A percentile compares a stretch with the other conserved stretches of the same genome.
phyloP scores from a whole-genome alignment of 2,329 filamentous ascomycete species.

The Claviceps humidiphila region DNA sequence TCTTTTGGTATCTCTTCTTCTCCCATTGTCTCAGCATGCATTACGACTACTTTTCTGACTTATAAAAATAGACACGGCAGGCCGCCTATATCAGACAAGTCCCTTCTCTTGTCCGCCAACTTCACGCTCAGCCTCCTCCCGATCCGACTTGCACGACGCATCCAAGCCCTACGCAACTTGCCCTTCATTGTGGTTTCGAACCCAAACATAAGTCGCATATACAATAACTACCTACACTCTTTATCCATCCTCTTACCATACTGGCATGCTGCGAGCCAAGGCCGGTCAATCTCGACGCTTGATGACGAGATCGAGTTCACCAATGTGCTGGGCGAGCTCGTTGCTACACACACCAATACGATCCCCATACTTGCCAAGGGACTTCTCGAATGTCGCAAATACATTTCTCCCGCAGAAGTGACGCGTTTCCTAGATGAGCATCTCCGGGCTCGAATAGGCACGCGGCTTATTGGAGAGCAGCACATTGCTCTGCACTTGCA shows the following conservation, averaged over 20 bases:
- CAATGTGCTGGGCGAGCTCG: slow-evolving; percentile 85
- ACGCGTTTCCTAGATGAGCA: slow-evolving; percentile 89
- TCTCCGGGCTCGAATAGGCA: slow-evolving; percentile 85
- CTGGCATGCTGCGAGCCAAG: slow-evolving; percentile 33
- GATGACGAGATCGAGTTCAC: slow-evolving; percentile 88
- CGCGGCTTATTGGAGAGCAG: slow-evolving; percentile 86
- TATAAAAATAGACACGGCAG: slow-evolving; percentile 49
- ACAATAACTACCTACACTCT: slow-evolving; percentile 91
- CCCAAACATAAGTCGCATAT: slow-evolving; percentile 84
- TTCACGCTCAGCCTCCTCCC: slow-evolving; percentile 90
- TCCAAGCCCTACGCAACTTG: slow-evolving; percentile 82
- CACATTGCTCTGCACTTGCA: slow-evolving; percentile 84
- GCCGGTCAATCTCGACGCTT: slow-evolving; percentile 38
- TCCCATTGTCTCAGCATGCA: not conserved
- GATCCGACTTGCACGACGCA: slow-evolving; percentile 82
- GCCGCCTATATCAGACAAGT: slow-evolving; percentile 67
- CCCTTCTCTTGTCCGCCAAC: slow-evolving; percentile 81
- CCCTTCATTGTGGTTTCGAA: slow-evolving; percentile 99
- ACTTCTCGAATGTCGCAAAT: slow-evolving; percentile 85
- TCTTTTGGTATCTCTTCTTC: too few species aligned
- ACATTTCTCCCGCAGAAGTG: slow-evolving; percentile 72
- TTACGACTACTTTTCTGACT: not conserved
- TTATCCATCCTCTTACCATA: slow-evolving; percentile 83
- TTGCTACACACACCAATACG: slow-evolving; percentile 86
- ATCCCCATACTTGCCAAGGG: slow-evolving; percentile 86